Evolutionary conservation across 169 alveolate genomes (phyloP).

Genomic region (Cryptosporidium sp.): DNA sequence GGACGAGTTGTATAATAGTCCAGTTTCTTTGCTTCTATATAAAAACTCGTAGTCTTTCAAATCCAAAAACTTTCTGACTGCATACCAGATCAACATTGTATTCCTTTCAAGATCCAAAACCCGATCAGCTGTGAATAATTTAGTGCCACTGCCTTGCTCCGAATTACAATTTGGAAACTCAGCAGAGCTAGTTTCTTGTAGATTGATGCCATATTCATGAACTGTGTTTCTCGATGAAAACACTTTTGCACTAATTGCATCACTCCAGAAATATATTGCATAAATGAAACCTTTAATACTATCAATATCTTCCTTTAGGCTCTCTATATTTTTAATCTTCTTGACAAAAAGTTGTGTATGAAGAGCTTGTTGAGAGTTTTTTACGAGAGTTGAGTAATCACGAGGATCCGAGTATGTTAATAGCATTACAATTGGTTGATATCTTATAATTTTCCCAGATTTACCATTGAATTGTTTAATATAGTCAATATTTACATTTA

Average conservation of each 20-base stretch:
- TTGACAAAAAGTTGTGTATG: conserved; percentile 63
- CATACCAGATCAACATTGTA: conserved; percentile 66
- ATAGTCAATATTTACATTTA: conserved; percentile 15
- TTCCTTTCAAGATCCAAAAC: conserved; percentile 57
- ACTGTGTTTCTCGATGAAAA: background rate
- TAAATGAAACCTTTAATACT: conserved; percentile 45
- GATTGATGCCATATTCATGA: background rate
- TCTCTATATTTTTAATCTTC: conserved; percentile 46
- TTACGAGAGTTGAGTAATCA: conserved; percentile 39
- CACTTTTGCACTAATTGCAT: conserved; percentile 46
- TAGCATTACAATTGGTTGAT: conserved; percentile 66
- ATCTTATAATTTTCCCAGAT: conserved; percentile 49
- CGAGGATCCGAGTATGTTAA: conserved; percentile 55
- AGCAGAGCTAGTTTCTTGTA: background rate
- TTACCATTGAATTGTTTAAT: conserved; percentile 41
- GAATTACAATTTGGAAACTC: background rate
- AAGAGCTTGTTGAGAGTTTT: conserved; percentile 46
- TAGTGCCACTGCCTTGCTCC: background rate
- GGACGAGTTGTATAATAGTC: background rate
- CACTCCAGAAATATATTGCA: conserved; percentile 75
- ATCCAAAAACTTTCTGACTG: conserved; percentile 46
- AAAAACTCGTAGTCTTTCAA: conserved; percentile 12
- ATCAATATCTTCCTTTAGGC: conserved; percentile 55
- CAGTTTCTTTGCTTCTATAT: conserved; percentile 34
- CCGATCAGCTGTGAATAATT: conserved; percentile 1